Percentiles rank a stretch among this genome's conserved stretches.
phyloP scores from a whole-genome alignment of 139 green algal genomes.

The Chlorella vulgaris region DNA sequence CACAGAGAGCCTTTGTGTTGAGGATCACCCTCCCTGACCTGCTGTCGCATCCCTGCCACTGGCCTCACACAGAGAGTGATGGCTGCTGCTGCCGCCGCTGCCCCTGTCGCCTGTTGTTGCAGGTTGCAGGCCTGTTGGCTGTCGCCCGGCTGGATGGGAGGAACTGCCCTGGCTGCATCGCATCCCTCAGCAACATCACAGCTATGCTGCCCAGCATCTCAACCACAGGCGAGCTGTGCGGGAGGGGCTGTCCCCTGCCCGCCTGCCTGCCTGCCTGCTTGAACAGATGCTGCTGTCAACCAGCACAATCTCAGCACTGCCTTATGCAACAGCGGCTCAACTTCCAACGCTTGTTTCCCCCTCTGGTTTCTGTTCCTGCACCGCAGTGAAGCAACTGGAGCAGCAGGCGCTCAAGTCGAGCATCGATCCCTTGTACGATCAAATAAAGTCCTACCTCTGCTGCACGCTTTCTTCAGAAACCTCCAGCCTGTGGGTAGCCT shows the following conservation, averaged over 20 bases:
- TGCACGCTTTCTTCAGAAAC: slow-evolving; percentile 9
- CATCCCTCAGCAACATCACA: neutral
- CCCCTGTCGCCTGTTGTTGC: neutral
- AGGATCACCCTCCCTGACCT: too few relatives aligned
- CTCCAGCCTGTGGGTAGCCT: slow-evolving; percentile 30
- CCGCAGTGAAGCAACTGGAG: slow-evolving; percentile 6
- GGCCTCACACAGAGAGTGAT: too few relatives aligned
- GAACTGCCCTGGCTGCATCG: neutral
- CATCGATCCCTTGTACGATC: slow-evolving; percentile 12
- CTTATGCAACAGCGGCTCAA: neutral
- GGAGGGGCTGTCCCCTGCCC: neutral
- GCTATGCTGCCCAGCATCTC: neutral
- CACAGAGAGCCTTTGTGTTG: too few relatives aligned
- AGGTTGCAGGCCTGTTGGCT: neutral
- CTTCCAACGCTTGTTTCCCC: too few relatives aligned
- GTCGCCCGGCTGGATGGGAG: neutral
- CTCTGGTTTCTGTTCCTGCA: neutral
- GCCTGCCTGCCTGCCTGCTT: too few relatives aligned
- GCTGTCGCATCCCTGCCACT: too few relatives aligned
- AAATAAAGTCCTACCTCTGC: slow-evolving; percentile 19
- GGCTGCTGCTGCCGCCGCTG: too few relatives aligned
- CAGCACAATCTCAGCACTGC: too few relatives aligned
- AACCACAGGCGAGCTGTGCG: neutral
- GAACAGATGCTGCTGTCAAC: too few relatives aligned
- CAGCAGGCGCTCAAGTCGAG: neutral